These are phyloP conservation scores for Pyrenophora tritici-repentis DNA, from an alignment of 2,329 filamentous ascomycete species.

Conservation along the genomic window DNA sequence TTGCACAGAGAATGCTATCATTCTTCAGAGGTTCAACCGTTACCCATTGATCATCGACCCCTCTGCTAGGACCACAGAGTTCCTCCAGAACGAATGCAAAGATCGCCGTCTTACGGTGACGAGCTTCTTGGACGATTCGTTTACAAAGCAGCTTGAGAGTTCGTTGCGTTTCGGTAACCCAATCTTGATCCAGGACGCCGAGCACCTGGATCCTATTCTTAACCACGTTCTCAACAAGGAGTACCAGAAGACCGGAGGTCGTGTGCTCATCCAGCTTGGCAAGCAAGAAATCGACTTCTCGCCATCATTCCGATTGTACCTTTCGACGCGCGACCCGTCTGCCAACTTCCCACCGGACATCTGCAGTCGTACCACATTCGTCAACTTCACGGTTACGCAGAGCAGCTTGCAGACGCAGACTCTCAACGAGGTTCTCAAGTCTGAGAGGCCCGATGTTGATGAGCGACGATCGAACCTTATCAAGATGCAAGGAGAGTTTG, in stretches of 20 bases:
- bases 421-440: constrained; percentile 95
- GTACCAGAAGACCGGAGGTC: constrained; percentile 96
- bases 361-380: constrained; percentile 96
- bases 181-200: constrained; percentile 97
- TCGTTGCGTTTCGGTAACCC: constrained; percentile 97
- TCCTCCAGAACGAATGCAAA: constrained; percentile 91
- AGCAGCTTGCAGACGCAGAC: constrained; percentile 98
- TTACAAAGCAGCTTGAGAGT: constrained; percentile 97
- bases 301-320: constrained; percentile 90
- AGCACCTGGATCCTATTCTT: constrained; percentile 93
- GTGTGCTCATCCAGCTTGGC: constrained; percentile 96
- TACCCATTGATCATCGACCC: constrained; percentile 99
- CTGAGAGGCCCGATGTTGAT: constrained; percentile 94
- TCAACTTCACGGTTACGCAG: constrained; percentile 99
- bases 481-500: constrained; percentile 99
- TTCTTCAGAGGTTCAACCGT: constrained; percentile 95
- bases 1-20: constrained; percentile 97
- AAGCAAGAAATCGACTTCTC: constrained; percentile 99
- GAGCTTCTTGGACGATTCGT: constrained; percentile 96
- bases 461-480: constrained; percentile 95
- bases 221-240: constrained; percentile 99
- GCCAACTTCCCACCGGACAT: constrained; percentile 95
- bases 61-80: constrained; percentile 91
- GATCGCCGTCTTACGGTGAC: constrained; percentile 93
- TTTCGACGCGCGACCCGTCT: constrained; percentile 94